A percentile compares a stretch with the other conserved stretches of the same genome.
phyloP scores from a whole-genome alignment of 148 eudicot species.

The Hydrangea macrophylla region DNA sequence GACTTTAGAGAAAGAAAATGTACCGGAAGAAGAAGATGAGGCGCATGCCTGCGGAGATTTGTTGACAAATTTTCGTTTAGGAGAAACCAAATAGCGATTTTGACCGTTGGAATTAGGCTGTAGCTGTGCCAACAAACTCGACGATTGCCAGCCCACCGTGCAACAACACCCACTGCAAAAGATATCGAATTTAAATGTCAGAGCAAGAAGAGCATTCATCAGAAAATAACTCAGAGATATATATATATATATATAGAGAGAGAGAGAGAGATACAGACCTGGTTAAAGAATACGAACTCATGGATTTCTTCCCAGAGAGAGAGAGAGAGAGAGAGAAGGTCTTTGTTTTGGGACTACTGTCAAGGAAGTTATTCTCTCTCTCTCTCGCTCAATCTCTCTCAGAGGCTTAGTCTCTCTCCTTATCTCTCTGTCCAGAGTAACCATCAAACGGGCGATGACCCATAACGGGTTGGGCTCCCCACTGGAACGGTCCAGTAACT shows the following conservation, averaged over 20 bases:
- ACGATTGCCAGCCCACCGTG: conserved; percentile 50
- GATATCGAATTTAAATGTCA: background rate
- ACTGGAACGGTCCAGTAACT: no score
- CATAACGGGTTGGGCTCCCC: no score
- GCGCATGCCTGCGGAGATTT: conserved; percentile 36
- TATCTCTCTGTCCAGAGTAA: no score
- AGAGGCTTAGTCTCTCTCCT: no score
- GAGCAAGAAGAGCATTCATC: background rate
- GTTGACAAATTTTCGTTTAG: conserved; percentile 12
- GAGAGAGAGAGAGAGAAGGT: no score
- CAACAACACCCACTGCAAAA: conserved; percentile 39
- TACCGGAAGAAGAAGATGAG: conserved; percentile 46
- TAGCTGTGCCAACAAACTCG: conserved; percentile 35
- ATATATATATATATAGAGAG: background rate
- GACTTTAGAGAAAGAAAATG: background rate
- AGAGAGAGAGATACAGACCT: no score
- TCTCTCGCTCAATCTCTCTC: no score
- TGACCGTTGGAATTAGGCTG: conserved; percentile 18
- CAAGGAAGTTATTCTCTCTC: no score
- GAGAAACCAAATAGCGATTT: conserved; percentile 17
- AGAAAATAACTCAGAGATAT: background rate
- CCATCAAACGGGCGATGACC: no score
- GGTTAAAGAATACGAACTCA: no score
- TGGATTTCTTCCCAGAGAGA: no score
- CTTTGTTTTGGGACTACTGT: no score